Conservation (phyloP, 2,329 filamentous ascomycete genomes). For the Samsoniella hepiali region DNA sequence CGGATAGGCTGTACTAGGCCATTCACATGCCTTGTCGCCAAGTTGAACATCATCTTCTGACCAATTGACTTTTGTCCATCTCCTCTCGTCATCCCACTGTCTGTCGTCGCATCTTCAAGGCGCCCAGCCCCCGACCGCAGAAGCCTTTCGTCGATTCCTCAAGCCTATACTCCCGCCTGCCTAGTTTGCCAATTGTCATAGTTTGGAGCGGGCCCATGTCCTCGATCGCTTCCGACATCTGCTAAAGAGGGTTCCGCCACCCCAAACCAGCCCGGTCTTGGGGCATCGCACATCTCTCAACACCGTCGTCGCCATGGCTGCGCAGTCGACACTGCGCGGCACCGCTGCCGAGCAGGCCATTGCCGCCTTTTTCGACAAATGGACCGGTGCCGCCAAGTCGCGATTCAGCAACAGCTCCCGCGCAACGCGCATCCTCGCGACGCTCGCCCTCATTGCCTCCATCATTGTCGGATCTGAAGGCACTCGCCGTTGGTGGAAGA, state of each 20-base stretch:
- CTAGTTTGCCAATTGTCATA: not conserved
- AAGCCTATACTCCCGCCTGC: not conserved
- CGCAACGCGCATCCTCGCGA: conserved; percentile 70
- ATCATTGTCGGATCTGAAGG: conserved; percentile 79
- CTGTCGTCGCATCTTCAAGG: not conserved
- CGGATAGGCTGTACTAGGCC: conserved; percentile 16
- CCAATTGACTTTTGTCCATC: not conserved
- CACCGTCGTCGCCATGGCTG: conserved; percentile 60
- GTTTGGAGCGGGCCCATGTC: conserved; percentile 11
- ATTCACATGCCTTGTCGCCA: conserved; percentile 16
- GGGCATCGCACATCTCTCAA: not conserved
- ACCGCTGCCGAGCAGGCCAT: conserved; percentile 65
- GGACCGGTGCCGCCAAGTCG: conserved; percentile 49
- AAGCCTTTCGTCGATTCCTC: not conserved
- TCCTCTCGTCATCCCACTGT: not conserved
- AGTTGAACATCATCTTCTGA: not conserved
- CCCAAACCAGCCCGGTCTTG: not conserved
- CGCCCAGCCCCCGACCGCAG: too few species aligned
- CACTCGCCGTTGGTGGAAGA: conserved; percentile 72
- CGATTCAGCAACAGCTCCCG: conserved; percentile 63
- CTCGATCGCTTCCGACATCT: conserved; percentile 10
- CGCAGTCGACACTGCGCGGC: conserved; percentile 76
- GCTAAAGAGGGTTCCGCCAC: conserved; percentile 1
- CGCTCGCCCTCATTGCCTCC: conserved; percentile 69
- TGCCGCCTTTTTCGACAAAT: conserved; percentile 60